Percentiles rank a stretch among this genome's conserved stretches.
Conservation (phyloP, 2,329 filamentous ascomycete genomes). For the Paecilomyces formosus region DNA sequence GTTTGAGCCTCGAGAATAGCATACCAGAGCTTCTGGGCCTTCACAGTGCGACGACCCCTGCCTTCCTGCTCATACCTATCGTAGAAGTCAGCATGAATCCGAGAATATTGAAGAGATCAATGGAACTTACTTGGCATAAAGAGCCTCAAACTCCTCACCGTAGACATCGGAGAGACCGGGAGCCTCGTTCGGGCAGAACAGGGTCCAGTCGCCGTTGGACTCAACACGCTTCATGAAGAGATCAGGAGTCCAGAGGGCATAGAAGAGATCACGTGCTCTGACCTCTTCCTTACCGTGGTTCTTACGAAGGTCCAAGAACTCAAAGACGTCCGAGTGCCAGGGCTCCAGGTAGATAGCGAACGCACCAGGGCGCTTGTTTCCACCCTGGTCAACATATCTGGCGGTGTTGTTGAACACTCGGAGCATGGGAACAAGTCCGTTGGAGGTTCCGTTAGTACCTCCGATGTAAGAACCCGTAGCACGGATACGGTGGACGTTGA, state of each 20-base stretch:
- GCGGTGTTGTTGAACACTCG: constrained; percentile 99
- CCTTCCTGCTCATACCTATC: constrained; percentile 76
- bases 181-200: constrained; percentile 97
- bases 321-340: constrained; percentile 96
- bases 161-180: constrained; percentile 93
- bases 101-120: neutral
- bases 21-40: constrained; percentile 99
- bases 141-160: constrained; percentile 90
- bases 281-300: constrained; percentile 99
- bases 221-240: constrained; percentile 99
- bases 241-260: constrained; percentile 96
- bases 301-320: constrained; percentile 96
- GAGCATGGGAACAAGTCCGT: constrained; percentile 95
- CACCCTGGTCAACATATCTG: constrained; percentile 96
- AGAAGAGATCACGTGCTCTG: constrained; percentile 93
- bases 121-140: constrained; percentile 60
- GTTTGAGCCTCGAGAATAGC: constrained; percentile 97
- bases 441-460: constrained; percentile 96
- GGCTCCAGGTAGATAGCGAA: constrained; percentile 99
- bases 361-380: constrained; percentile 96
- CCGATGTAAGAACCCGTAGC: constrained; percentile 97
- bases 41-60: constrained; percentile 81
- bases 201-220: constrained; percentile 91
- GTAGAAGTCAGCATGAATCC: constrained; percentile 4
- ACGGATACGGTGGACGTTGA: constrained; percentile 94